A percentile compares a stretch with the other conserved stretches of the same genome.
Evolutionary conservation across 768 basidiomycete genomes (phyloP).

Genomic region (Psilocybe cubensis): DNA sequence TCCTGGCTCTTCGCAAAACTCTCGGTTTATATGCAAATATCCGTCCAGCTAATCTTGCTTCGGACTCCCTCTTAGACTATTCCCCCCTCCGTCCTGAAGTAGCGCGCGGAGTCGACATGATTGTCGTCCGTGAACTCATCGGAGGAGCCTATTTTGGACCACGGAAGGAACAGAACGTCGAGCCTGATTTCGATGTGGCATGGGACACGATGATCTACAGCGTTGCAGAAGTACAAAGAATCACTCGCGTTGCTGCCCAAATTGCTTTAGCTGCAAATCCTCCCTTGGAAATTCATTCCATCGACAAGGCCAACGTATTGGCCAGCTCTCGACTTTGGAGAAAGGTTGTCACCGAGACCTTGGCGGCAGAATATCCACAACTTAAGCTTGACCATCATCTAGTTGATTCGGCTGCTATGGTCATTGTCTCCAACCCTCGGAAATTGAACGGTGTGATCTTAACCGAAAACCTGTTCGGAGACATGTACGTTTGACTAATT

Average conservation of each 20-base stretch:
- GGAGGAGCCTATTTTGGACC: slow-evolving; percentile 96
- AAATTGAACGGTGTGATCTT: slow-evolving; percentile 95
- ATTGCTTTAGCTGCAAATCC: slow-evolving; percentile 85
- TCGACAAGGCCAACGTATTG: slow-evolving; percentile 99
- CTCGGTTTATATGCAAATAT: slow-evolving; percentile 98
- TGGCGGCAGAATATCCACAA: slow-evolving; percentile 87
- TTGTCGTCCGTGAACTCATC: slow-evolving; percentile 95
- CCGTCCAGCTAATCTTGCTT: slow-evolving; percentile 94
- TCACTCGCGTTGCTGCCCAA: slow-evolving; percentile 94
- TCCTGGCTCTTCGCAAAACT: slow-evolving; percentile 86
- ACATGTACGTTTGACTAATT: slow-evolving; percentile 76
- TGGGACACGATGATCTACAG: slow-evolving; percentile 96
- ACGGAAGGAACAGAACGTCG: slow-evolving; percentile 82
- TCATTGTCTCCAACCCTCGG: slow-evolving; percentile 86
- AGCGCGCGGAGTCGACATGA: slow-evolving; percentile 85
- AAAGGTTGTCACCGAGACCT: slow-evolving; percentile 85
- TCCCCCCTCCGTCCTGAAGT: slow-evolving; percentile 89
- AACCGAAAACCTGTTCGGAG: slow-evolving; percentile 96
- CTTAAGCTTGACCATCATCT: slow-evolving; percentile 87
- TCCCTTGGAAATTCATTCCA: slow-evolving; percentile 85
- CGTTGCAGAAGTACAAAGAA: slow-evolving; percentile 88
- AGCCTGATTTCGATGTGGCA: slow-evolving; percentile 68
- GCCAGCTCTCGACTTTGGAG: slow-evolving; percentile 95
- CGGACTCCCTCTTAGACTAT: slow-evolving; percentile 83
- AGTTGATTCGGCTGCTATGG: slow-evolving; percentile 96